Conservation (phyloP, 805 yeast genomes). For the Teunomyces aglyptinius region DNA sequence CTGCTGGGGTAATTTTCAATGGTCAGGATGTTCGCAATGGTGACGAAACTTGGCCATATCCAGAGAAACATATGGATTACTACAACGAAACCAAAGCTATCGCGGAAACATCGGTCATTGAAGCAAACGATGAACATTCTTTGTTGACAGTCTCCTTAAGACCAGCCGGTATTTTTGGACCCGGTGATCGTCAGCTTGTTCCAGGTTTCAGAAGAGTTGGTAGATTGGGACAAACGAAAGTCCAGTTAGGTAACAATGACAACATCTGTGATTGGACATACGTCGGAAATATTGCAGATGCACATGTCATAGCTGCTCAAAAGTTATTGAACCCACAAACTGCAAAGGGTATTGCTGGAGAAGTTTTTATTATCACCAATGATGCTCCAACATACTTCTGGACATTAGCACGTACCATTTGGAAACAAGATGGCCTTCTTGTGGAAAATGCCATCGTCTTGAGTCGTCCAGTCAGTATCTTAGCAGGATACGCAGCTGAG, state of each 20-base stretch:
- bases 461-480: slow-evolving; percentile 71
- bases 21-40: slow-evolving; percentile 93
- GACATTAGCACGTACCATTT: slow-evolving; percentile 93
- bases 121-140: slow-evolving; percentile 58
- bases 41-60: slow-evolving; percentile 92
- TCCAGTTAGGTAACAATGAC: slow-evolving; percentile 92
- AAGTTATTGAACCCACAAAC: slow-evolving; percentile 53
- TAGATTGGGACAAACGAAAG: slow-evolving; percentile 78
- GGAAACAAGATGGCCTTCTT: slow-evolving; percentile 93
- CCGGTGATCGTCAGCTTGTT: slow-evolving; percentile 95
- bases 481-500: slow-evolving; percentile 78
- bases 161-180: slow-evolving; percentile 98
- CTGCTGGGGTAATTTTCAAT: slow-evolving; percentile 95
- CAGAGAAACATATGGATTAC: slow-evolving; percentile 90
- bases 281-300: slow-evolving; percentile 97
- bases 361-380: slow-evolving; percentile 86
- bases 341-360: slow-evolving; percentile 64
- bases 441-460: slow-evolving; percentile 69
- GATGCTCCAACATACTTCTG: slow-evolving; percentile 95
- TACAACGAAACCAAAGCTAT: slow-evolving; percentile 92
- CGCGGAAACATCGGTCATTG: slow-evolving; percentile 80
- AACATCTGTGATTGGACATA: slow-evolving; percentile 96
- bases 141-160: slow-evolving; percentile 82
- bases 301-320: slow-evolving; percentile 90
- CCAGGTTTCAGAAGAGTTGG: slow-evolving; percentile 89